Percentiles rank a stretch among this genome's conserved stretches.
phyloP scores from a whole-genome alignment of 108 stramenopile species.

The Ochromonas danica region DNA sequence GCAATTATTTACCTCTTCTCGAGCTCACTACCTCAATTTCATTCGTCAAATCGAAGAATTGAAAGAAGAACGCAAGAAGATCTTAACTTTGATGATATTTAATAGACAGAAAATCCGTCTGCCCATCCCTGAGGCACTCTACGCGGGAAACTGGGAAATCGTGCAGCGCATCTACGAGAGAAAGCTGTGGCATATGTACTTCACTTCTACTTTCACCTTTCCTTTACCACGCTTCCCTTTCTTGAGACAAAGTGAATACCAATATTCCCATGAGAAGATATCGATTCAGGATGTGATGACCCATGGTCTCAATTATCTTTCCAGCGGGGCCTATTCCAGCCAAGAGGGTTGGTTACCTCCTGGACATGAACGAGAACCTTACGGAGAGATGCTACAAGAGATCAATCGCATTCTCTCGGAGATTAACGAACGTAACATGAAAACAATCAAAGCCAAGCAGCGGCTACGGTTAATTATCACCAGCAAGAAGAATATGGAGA shows the following conservation, averaged over 20 bases:
- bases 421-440: background rate
- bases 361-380: constrained; percentile 4
- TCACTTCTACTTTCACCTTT: background rate
- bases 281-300: background rate
- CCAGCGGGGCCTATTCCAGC: background rate
- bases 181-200: background rate
- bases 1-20: too few relatives aligned
- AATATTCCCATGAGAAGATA: background rate
- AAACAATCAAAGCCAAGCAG: too few relatives aligned
- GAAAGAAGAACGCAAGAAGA: too few relatives aligned
- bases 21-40: too few relatives aligned
- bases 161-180: constrained; percentile 25
- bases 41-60: too few relatives aligned
- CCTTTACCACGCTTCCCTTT: constrained; percentile 13
- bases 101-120: constrained; percentile 3
- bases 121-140: constrained; percentile 28
- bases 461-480: too few relatives aligned
- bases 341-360: background rate
- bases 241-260: background rate
- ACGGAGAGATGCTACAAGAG: background rate
- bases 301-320: constrained; percentile 5
- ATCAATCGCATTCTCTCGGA: background rate
- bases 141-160: constrained; percentile 23
- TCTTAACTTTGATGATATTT: background rate
- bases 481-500: too few relatives aligned